Percentiles rank a stretch among this genome's conserved stretches.
Conservation (phyloP, 352 stramenopile species). For the Globisporangium iwayamae region DNA sequence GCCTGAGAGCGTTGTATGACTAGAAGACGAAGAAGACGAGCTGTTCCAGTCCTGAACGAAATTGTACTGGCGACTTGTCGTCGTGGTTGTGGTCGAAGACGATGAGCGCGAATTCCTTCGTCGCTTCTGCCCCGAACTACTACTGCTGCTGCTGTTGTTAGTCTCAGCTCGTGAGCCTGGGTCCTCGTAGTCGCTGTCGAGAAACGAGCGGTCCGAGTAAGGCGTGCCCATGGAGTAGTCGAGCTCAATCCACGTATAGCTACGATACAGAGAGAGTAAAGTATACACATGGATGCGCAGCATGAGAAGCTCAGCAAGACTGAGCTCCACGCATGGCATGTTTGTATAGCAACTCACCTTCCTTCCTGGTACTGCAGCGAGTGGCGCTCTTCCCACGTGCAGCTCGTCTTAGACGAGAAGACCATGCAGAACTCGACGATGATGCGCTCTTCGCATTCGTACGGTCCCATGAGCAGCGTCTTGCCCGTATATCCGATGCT, state of each 20-base stretch:
- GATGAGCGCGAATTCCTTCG: background rate
- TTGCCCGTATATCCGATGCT: conserved; percentile 44
- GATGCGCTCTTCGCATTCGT: conserved; percentile 30
- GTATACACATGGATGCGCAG: background rate
- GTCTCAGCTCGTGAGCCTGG: background rate
- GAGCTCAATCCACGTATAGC: conserved; percentile 71
- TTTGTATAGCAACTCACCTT: conserved; percentile 19
- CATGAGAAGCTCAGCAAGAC: conserved; percentile 2
- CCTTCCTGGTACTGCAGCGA: conserved; percentile 47
- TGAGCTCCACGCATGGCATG: conserved; percentile 3
- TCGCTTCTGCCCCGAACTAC: conserved; percentile 13
- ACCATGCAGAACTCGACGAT: conserved; percentile 42
- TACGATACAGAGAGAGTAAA: conserved; percentile 10
- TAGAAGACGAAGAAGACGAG: background rate
- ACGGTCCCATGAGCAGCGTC: conserved; percentile 39
- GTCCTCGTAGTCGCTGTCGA: conserved; percentile 32
- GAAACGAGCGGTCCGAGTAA: conserved; percentile 34
- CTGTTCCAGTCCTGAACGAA: conserved; percentile 12
- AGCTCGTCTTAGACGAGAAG: conserved; percentile 49
- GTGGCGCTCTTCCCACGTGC: conserved; percentile 53
- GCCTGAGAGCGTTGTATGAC: background rate
- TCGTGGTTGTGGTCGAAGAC: background rate
- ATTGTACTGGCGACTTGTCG: conserved; percentile 1
- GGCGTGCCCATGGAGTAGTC: conserved; percentile 47
- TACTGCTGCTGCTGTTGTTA: conserved; percentile 15